Base-by-base conservation (phyloP, 768 basidiomycete genomes). In the Trametes cubensis region DNA sequence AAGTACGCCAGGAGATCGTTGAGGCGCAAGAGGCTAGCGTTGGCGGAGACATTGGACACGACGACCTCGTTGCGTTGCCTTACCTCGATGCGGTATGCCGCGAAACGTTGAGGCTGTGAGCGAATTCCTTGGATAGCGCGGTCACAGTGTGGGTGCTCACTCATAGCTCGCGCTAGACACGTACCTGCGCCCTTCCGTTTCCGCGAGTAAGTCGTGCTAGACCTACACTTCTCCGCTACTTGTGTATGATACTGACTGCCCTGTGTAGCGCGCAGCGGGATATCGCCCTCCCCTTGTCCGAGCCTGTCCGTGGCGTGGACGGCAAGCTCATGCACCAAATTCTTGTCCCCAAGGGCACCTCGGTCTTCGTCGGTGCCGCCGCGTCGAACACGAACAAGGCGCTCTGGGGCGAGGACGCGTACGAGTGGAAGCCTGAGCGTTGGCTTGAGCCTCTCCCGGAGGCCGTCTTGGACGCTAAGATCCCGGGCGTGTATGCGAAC, bases 371-470 rank as follows among this genome's bases (percentile, higher is more conserved):
- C 1, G 63, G 54, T 15, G 62, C 73, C 44, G 30, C 61, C 21
- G 50, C 55, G 3, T 64, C 69, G 25, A 73, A 76, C 61, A 62
- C 64, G 7, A 65, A 67, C 56, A 69, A 69, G 53, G 60, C 62
- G 5, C 30, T 70, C 17, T 71, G 70, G 70, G 70, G 69, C 11
- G 63, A 68, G 21, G 70, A 71, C 44, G 68, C 69, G 17, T 38
- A 59, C 28, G 65, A 70, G 54, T 69, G 66, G 68, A 68, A 65
- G 53, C 70, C 70, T 4, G 67, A 69, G 55, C 65, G 70, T 5
- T 71, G 69, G 69, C 62, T 69, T 1, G 10, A 55, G 21, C 60
- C 62, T 2, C 60, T 67, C 2, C 64, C 69, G 7, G 39, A 50
- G 15, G 20, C 41, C 13, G 63, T 69, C 0, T 25, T 40, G 18